Base-by-base conservation (phyloP, 2,329 filamentous ascomycete genomes). In the Fusarium oxysporum region DNA sequence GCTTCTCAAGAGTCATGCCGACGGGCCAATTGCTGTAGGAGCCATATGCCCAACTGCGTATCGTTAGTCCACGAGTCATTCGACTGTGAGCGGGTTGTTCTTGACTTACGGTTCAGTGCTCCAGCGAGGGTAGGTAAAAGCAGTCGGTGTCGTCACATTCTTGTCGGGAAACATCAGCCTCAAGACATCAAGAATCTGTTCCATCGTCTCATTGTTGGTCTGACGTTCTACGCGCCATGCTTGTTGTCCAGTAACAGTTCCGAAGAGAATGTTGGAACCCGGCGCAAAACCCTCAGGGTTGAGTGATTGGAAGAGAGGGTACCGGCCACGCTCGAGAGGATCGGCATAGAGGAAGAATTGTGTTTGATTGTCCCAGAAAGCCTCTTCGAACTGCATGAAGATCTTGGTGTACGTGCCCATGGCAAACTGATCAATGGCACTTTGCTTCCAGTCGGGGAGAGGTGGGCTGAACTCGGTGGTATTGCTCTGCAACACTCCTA, bases 331-430 rank as follows among this genome's bases (percentile, higher is more conserved):
- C 23, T 76, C 76, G 0, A 78, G 78, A 6, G 83, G 79, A 30
- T 85, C 85, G 0, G 85, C 85, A 59, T 86, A 86, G 0, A 86
- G 77, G 64, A 86, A 83, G 71, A 79, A 86, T 71, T 86, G 79
- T 0, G 78, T 82, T 21, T 84, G 80, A 1, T 81, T 76, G 0
- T 73, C 82, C 92, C 91, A 93, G 80, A 93, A 93, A 0, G 89
- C 87, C 61, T 90, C 83, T 67, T 90, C 84, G 80, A 93, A 93
- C 70, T 92, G 91, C 67, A 92, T 82, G 81, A 93, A 93, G 68
- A 93, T 88, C 78, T 93, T 93, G 57, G 91, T 93, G 81, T 93
- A 93, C 0, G 90, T 92, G 11, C 89, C 91, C 88, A 93, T 92
- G 68, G 85, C 83, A 78, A 92, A 92, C 41, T 87, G 89, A 6